Evolutionary conservation across 164 flowering plant genomes (phyloP), one percentile per base, ranked within the genome.

Genomic region (Liquidambar formosana): DNA sequence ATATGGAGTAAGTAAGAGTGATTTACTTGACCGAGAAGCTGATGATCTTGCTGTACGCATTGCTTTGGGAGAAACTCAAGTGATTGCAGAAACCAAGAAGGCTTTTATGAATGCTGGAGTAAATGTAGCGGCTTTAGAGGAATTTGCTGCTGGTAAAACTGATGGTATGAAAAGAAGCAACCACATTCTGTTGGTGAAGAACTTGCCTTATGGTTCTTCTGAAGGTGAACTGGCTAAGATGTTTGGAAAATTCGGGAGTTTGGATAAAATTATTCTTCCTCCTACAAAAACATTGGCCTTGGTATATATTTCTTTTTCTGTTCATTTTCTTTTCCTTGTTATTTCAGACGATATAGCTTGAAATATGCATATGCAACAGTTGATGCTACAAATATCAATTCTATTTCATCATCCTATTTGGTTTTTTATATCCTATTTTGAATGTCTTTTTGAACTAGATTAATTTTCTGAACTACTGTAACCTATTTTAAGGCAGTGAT

Each of bases 1-100:
- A 79, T 80, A 71, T 82, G 97, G 97, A 65, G 83, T 93, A 1
- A 91, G 91, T 75, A 93, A 95, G 82, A 82, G 92, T 78, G 96
- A 89, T 41, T 78, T 96, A 21, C 91, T 91, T 73, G 96, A 93
- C 61, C 78, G 79, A 21, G 96, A 91, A 70, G 88, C 94, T 62
- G 84, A 86, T 81, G 96, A 90, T 85, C 87, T 90, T 78, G 97
- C 99, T 61, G 97, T 90, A 25, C 97, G 93, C 61, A 73, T 90
- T 78, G 97, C 98, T 65, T 74, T 92, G 83, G 98, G 94, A 56
- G 97, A 93, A 80, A 87, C 99, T 48, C 87, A 89, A 77, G 92
- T 93, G 49, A 81, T 96, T 74, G 84, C 91, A 47, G 96, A 96
- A 77, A 96, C 99, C 48, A 92, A 93, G 77, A 90, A 86, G 58